Evolutionary conservation across 192 early-diverging fungal species (phyloP), one percentile per base, ranked within the genome.

Genomic region (Podila minutissima): DNA sequence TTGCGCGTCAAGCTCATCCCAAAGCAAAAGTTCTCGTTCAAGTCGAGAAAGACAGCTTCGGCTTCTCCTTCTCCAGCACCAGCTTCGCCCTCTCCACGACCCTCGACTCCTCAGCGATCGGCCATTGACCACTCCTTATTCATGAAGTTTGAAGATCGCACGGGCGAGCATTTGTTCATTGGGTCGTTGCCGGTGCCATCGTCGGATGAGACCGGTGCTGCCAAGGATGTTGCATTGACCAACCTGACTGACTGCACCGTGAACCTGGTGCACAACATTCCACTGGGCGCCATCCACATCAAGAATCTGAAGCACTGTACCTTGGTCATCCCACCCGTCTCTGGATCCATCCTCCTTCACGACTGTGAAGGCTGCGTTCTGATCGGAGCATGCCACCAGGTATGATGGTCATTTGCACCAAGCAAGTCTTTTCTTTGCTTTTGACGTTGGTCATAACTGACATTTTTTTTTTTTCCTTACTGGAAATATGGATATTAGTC

Each of bases 341-440:
- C 83, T 51, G 95, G 95, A 26, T 93, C 94, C 22, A 85, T 93
- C 22, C 83, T 96, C 17, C 74, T 94, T 15, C 88, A 95, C 67
- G 86, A 88, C 53, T 91, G 93, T 55, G 76, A 83, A 24, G 79
- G 83, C 19, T 93, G 89, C 59, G 81, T 91, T 0, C 62, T 96
- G 9, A 75, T 93, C 5, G 67, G 93, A 46, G 92, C 86, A 2
- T 95, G 94, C 67, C 92, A 92, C 38, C 96, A 95, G 90, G 92
- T 92, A 90, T 64, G 49, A 20, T 35, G 20, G 2, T 10, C 13
- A 13, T 46, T 17, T 41, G 8, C 62, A 1, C 26, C 20, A 20
- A 48, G 31, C 24, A 33, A 20, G 9, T 32, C n/a, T 32, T 10
- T 17, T 24, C 29, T 7, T 26, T 67, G 31, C 22, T 68, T 74